These are phyloP conservation scores for Acacia acuminata DNA, from an alignment of 306 rosid species.

Conservation along the genomic window DNA sequence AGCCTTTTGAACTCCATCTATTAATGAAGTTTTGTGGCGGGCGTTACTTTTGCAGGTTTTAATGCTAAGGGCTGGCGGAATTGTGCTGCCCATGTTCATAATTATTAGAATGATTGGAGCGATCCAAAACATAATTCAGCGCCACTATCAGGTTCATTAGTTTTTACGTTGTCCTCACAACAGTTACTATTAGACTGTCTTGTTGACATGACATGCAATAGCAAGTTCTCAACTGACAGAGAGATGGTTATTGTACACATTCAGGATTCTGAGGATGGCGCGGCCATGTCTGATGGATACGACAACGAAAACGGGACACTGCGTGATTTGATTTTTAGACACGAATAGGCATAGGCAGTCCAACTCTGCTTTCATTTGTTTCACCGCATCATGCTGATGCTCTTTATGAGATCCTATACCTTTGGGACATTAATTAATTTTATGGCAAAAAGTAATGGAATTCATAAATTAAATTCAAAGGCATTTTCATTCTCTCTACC, in stretches of 20 bases:
- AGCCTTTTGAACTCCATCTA: not conserved
- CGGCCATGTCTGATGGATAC: constrained; percentile 43
- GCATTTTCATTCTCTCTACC: constrained; percentile 4
- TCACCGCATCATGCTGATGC: constrained; percentile 51
- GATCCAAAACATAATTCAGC: constrained; percentile 44
- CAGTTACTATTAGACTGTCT: not conserved
- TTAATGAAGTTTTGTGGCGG: not conserved
- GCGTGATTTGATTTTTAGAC: constrained; percentile 46
- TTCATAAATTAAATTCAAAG: constrained; percentile 3
- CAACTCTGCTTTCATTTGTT: constrained; percentile 29
- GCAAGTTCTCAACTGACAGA: constrained; percentile 10
- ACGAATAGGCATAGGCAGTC: constrained; percentile 8
- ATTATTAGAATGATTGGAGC: constrained; percentile 58
- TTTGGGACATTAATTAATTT: constrained; percentile 2
- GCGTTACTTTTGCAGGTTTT: constrained; percentile 37
- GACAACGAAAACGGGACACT: constrained; percentile 47
- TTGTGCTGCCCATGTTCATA: constrained; percentile 78
- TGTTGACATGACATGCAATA: constrained; percentile 21
- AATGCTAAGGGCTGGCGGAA: constrained; percentile 73
- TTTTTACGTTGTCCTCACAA: not conserved
- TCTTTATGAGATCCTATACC: constrained; percentile 30
- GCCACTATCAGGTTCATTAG: not conserved
- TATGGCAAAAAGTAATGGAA: not conserved
- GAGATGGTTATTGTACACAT: not conserved
- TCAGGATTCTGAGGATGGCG: constrained; percentile 60